Conservation (phyloP, 1,284 basidiomycete genomes). For the Irpex lacteus region DNA sequence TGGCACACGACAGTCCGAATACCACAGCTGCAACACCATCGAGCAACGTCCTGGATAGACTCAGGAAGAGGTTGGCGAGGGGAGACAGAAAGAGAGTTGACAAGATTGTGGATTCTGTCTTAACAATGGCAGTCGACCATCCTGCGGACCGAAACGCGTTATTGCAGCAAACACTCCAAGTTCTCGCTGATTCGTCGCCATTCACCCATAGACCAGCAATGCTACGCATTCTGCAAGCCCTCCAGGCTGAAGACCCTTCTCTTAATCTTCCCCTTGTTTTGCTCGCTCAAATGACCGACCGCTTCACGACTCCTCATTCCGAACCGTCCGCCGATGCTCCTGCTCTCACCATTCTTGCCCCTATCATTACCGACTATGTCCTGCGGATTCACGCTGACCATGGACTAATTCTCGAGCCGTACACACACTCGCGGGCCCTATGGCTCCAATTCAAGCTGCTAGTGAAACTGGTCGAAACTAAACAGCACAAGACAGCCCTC, state of each 20-base stretch:
- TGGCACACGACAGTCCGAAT: not conserved
- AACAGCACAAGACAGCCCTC: slow-evolving; percentile 17
- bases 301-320: not conserved
- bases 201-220: not conserved
- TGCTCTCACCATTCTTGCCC: not conserved
- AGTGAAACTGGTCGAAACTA: slow-evolving; percentile 14
- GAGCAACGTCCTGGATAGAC: not conserved
- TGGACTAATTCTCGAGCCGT: not conserved
- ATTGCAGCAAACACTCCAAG: not conserved
- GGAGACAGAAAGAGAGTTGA: not conserved
- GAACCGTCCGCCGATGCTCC: not conserved
- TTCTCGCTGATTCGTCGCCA: not conserved
- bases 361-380: not conserved
- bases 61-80: not conserved
- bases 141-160: not conserved
- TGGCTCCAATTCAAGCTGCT: slow-evolving; percentile 21
- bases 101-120: not conserved
- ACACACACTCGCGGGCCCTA: slow-evolving; percentile 8
- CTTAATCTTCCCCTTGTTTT: not conserved
- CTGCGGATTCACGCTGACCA: not conserved
- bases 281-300: not conserved
- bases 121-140: not conserved
- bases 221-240: not conserved
- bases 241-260: not conserved
- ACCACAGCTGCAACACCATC: not conserved